Conservation (phyloP, 176 grass and related monocot genomes). For the Metroxylon sagu region DNA sequence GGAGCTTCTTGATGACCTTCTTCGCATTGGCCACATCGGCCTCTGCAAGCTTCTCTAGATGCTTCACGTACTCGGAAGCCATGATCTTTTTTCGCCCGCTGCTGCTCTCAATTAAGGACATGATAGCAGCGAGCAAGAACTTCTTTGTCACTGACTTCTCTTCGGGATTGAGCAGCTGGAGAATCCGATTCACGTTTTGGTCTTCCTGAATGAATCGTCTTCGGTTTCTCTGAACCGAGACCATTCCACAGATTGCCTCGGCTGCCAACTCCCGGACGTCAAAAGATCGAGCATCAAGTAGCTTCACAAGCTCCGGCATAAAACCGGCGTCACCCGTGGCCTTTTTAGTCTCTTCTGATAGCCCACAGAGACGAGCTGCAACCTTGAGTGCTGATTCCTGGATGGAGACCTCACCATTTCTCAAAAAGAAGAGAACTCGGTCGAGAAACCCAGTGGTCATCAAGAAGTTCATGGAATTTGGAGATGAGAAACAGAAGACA, state of each 20-base stretch:
- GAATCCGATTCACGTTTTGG: constrained; percentile 40
- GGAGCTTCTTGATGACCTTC: constrained; percentile 78
- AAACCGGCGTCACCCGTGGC: constrained; percentile 70
- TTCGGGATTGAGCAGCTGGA: constrained; percentile 43
- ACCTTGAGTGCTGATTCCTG: constrained; percentile 62
- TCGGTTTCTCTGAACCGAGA: constrained; percentile 64
- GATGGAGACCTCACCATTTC: constrained; percentile 35
- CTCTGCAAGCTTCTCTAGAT: constrained; percentile 70
- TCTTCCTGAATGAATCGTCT: constrained; percentile 62
- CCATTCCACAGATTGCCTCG: constrained; percentile 52
- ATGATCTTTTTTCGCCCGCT: constrained; percentile 68
- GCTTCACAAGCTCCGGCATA: constrained; percentile 68
- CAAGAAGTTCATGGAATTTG: constrained; percentile 25
- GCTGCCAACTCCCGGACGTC: constrained; percentile 59
- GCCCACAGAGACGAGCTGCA: constrained; percentile 38
- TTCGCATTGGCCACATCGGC: constrained; percentile 54
- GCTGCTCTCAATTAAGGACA: constrained; percentile 47
- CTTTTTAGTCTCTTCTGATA: constrained; percentile 58
- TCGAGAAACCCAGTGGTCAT: constrained; percentile 46
- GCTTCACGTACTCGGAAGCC: constrained; percentile 54
- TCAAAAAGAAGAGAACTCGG: constrained; percentile 44
- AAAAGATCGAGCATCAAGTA: constrained; percentile 35
- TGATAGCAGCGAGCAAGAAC: constrained; percentile 53
- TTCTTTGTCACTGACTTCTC: constrained; percentile 53
- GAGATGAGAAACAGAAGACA: constrained; percentile 41